phyloP scores from a whole-genome alignment of 1,284 basidiomycete species.

The Melampsora occidentalis region DNA sequence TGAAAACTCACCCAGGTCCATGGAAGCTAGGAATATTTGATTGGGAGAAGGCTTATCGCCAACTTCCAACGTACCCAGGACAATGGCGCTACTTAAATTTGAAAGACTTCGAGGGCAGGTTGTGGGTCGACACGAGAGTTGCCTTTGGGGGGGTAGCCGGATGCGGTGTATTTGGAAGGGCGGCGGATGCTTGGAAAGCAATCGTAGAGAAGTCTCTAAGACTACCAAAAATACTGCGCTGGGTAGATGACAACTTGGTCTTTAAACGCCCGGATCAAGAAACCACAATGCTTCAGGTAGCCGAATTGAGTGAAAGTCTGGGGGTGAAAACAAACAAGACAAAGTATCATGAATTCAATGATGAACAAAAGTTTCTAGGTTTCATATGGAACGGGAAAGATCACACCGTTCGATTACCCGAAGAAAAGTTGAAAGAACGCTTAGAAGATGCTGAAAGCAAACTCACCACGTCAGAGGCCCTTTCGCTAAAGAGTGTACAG shows the following conservation, averaged over 20 bases:
- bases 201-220: not conserved
- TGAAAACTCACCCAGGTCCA: not conserved
- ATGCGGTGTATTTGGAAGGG: conserved; percentile 1
- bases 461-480: not conserved
- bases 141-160: conserved; percentile 15
- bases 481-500: not conserved
- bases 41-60: conserved; percentile 10
- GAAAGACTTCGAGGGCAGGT: not conserved
- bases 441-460: not conserved
- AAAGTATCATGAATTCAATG: conserved; percentile 1
- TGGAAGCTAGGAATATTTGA: not conserved
- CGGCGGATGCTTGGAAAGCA: conserved; percentile 16
- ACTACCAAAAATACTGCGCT: not conserved
- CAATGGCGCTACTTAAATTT: not conserved
- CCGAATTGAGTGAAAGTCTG: not conserved
- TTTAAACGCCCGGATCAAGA: not conserved
- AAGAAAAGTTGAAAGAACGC: not conserved
- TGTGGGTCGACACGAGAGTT: conserved; percentile 12
- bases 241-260: conserved; percentile 19
- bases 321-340: conserved; percentile 11
- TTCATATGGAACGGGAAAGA: conserved; percentile 7
- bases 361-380: conserved; percentile 10
- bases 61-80: not conserved
- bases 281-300: not conserved
- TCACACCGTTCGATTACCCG: not conserved